Evolutionary conservation across 495 filamentous ascomycete genomes (phyloP).

Genomic region (Staphylotrichum longicolle): DNA sequence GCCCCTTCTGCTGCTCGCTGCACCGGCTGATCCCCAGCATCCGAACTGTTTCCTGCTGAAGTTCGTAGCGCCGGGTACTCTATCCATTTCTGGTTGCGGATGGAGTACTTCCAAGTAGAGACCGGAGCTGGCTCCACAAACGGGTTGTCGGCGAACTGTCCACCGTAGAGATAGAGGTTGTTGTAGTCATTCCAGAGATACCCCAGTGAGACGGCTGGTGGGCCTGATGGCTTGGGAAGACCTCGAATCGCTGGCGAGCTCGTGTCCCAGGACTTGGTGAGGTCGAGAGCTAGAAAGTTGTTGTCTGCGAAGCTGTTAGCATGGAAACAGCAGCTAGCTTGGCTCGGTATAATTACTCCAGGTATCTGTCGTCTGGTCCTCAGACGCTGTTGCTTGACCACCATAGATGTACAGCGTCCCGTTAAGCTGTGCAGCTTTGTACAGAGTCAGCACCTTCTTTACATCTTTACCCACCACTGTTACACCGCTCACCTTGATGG

Average conservation of each 20-base stretch:
- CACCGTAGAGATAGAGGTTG: constrained; percentile 69
- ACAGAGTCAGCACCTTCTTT: constrained; percentile 18
- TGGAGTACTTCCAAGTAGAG: constrained; percentile 66
- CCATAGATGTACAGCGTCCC: constrained; percentile 77
- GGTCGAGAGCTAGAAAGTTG: constrained; percentile 63
- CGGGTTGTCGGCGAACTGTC: constrained; percentile 63
- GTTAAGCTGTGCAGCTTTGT: constrained; percentile 56
- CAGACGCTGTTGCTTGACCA: constrained; percentile 54
- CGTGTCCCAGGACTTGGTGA: constrained; percentile 67
- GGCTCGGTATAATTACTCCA: constrained; percentile 54
- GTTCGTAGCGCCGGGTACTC: constrained; percentile 57
- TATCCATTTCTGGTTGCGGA: constrained; percentile 56
- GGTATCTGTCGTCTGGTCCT: constrained; percentile 54
- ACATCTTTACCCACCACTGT: background rate
- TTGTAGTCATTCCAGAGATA: constrained; percentile 69
- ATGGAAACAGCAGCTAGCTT: background rate
- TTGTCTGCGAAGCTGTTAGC: constrained; percentile 54
- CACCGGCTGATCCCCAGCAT: constrained; percentile 49
- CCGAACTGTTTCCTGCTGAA: constrained; percentile 56
- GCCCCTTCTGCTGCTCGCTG: constrained; percentile 70
- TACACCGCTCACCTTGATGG: constrained; percentile 54
- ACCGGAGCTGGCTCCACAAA: constrained; percentile 49
- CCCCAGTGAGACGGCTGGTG: constrained; percentile 66
- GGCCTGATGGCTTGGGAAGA: constrained; percentile 63
- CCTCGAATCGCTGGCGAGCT: constrained; percentile 57